Evolutionary conservation across 306 rosid species (phyloP).

Genomic region (Arachis stenosperma): DNA sequence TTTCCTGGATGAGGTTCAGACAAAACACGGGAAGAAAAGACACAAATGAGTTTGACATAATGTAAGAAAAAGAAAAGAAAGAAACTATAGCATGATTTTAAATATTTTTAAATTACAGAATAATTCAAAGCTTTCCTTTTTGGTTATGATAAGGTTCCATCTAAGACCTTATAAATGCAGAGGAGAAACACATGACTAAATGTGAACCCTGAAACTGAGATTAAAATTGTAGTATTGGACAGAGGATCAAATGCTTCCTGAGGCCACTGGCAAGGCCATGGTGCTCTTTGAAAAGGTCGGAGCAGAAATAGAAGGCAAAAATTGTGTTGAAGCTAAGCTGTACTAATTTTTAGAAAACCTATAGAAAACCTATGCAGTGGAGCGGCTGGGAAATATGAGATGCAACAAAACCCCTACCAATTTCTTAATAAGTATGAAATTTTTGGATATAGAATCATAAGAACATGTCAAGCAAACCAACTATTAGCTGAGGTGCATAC

Average conservation of each 20-base stretch:
- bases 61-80: too few species aligned
- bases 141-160: too few species aligned
- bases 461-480: background rate
- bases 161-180: too few species aligned
- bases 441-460: conserved; percentile 1
- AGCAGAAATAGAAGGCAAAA: conserved; percentile 3
- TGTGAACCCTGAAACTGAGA: too few species aligned
- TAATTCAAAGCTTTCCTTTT: too few species aligned
- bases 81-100: too few species aligned
- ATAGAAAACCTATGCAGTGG: background rate
- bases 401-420: background rate
- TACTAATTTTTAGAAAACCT: background rate
- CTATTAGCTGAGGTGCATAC: conserved; percentile 43
- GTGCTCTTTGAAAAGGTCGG: background rate
- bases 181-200: too few species aligned
- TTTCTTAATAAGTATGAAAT: conserved; percentile 13
- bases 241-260: too few species aligned
- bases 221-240: too few species aligned
- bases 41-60: too few species aligned
- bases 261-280: conserved; percentile 5
- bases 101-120: too few species aligned
- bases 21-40: background rate
- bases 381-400: background rate
- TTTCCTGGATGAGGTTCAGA: conserved; percentile 50
- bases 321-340: background rate